These are phyloP conservation scores for Pseudocercospora macadamiae DNA, from an alignment of 2,329 filamentous ascomycete species.

Conservation along the genomic window DNA sequence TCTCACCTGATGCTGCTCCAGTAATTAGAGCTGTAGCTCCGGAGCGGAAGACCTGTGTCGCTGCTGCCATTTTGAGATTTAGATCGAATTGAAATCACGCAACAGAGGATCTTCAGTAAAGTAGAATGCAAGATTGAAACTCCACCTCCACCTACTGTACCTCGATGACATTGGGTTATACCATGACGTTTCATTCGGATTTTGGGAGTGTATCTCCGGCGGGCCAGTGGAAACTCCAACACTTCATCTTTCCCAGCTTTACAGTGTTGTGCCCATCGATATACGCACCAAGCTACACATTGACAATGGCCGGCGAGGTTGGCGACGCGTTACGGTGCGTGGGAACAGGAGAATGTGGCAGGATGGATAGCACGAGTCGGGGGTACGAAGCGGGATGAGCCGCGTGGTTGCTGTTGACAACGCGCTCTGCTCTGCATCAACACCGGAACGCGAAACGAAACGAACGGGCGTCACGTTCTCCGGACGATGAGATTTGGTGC, in stretches of 20 bases:
- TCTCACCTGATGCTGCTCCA: constrained; percentile 64
- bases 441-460: not conserved
- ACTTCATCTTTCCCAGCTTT: no score
- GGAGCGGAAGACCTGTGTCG: constrained; percentile 38
- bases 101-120: no score
- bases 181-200: not conserved
- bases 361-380: no score
- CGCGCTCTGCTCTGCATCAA: not conserved
- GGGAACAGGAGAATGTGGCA: no score
- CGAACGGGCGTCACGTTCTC: not conserved
- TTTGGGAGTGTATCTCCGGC: not conserved
- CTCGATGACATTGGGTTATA: not conserved
- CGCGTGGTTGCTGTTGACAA: constrained; percentile 3
- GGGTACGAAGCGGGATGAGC: no score
- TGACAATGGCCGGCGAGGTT: not conserved
- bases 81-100: no score
- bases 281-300: not conserved
- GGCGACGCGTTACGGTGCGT: no score
- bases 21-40: constrained; percentile 71
- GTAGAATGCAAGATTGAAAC: no score
- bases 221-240: not conserved
- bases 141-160: not conserved
- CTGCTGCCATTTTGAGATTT: constrained; percentile 25
- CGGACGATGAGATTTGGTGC: not conserved
- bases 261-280: no score